Conservation (phyloP, 1,284 basidiomycete species). For the Fomitopsis palustris region DNA sequence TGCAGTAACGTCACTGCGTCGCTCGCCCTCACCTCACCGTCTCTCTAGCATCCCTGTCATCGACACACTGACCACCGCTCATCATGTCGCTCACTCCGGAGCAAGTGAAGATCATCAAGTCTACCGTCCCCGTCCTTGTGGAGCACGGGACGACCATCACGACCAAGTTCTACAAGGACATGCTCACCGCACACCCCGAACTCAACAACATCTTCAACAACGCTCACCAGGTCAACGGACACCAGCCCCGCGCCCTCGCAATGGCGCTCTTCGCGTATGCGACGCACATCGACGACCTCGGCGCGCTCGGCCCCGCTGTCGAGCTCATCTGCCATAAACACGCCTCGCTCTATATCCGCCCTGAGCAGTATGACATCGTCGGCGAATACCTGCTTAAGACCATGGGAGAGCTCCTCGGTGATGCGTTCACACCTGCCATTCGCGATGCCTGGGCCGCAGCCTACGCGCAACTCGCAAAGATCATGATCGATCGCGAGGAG, state of each 20-base stretch:
- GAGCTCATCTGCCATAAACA: conserved; percentile 26
- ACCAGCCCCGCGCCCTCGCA: conserved; percentile 21
- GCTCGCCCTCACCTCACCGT: background rate
- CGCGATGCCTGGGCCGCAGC: conserved; percentile 24
- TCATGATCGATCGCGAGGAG: conserved; percentile 23
- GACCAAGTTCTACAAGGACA: conserved; percentile 19
- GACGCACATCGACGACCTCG: conserved; percentile 23
- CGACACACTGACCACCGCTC: conserved; percentile 12
- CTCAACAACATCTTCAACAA: conserved; percentile 23
- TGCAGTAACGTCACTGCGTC: background rate
- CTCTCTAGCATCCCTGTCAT: background rate
- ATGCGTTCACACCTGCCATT: conserved; percentile 15
- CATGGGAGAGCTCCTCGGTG: conserved; percentile 21
- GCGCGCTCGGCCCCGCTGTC: conserved; percentile 21
- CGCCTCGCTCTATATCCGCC: conserved; percentile 21
- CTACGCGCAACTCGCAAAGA: conserved; percentile 25
- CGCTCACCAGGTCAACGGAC: conserved; percentile 22
- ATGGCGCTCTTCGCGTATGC: conserved; percentile 23
- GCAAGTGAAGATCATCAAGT: conserved; percentile 21
- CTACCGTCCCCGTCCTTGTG: conserved; percentile 21
- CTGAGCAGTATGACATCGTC: conserved; percentile 23
- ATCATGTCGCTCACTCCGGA: conserved; percentile 15
- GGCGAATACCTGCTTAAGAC: conserved; percentile 20
- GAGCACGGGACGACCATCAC: conserved; percentile 19
- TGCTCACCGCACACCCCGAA: conserved; percentile 20